Evolutionary conservation across 148 eudicot species (phyloP).

Genomic region (Beta vulgaris): DNA sequence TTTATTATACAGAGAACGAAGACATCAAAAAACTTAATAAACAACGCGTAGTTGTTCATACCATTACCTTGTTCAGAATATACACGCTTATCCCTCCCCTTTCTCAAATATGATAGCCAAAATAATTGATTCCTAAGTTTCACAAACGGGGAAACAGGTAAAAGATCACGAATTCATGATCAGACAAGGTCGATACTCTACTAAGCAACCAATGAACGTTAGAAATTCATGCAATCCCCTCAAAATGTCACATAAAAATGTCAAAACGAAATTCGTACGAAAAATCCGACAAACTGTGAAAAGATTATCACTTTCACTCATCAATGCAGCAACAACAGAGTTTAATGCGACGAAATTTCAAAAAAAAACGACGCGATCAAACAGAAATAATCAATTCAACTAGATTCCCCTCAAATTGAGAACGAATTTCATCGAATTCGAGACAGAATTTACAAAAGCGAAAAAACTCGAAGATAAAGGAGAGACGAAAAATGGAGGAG

Average conservation of each 20-base stretch:
- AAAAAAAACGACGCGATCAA: not conserved
- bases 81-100: too few relatives aligned
- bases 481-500: not conserved
- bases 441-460: not conserved
- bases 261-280: not conserved
- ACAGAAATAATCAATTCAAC: not conserved
- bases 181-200: not conserved
- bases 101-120: not conserved
- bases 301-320: not conserved
- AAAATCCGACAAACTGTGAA: not conserved
- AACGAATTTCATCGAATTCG: not conserved
- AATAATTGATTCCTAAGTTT: not conserved
- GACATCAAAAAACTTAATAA: too few relatives aligned
- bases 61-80: too few relatives aligned
- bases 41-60: too few relatives aligned
- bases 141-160: not conserved
- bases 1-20: too few relatives aligned
- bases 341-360: not conserved
- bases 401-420: not conserved
- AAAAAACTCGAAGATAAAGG: not conserved
- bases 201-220: not conserved
- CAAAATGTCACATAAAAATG: not conserved
- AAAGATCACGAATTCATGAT: not conserved
- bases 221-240: constrained; percentile 10
- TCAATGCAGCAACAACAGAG: not conserved